Evolutionary conservation across 352 stramenopile species (phyloP), one percentile per base, ranked within the genome.

Genomic region (Pythium dissotocum): DNA sequence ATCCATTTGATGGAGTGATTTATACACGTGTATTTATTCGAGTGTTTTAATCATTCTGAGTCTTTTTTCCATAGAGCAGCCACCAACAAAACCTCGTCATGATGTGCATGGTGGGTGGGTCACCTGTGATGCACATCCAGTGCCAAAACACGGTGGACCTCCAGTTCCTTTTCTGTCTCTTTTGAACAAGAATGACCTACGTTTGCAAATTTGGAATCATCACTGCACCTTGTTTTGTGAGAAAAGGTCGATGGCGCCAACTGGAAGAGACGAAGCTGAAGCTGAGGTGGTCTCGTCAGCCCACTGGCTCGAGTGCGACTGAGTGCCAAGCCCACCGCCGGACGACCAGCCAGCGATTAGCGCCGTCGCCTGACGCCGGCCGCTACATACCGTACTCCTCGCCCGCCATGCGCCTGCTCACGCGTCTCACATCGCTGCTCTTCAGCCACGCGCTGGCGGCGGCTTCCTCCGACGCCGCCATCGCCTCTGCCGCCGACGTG

Each of bases 11-110:
- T 70, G 63, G 63, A 48, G 63, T 70, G 18, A 70, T 42, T 70
- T 70, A 70, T 70, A 65, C 63, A 65, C 33, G 1, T 66, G 58
- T 71, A 66, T 71, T 66, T 66, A 71, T 66, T 55, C 48, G 35
- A 58, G 8, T 58, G 30, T 46, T 69, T 58, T 32, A 51, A 51
- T 58, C 32, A 57, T 9, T 44, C 38, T 46, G 10, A 13, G 51
- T 55, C 35, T 44, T 30, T 30, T 30, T 30, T 44, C 38, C 38
- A 44, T 16, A n/a, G 38, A 44, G 35, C 35, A 40, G 35, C 35
- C 35, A 40, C 38, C 42, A 14, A 14, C 8, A 21, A 24, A 49
- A 49, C 16, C 42, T 49, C 18, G 42, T 49, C 42, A 49, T 49
- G 42, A 49, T 49, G 42, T 9, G 18, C 42, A 18, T 49, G 42